Base-by-base conservation (phyloP, 345 rosid genomes). In the Litchi chinensis region DNA sequence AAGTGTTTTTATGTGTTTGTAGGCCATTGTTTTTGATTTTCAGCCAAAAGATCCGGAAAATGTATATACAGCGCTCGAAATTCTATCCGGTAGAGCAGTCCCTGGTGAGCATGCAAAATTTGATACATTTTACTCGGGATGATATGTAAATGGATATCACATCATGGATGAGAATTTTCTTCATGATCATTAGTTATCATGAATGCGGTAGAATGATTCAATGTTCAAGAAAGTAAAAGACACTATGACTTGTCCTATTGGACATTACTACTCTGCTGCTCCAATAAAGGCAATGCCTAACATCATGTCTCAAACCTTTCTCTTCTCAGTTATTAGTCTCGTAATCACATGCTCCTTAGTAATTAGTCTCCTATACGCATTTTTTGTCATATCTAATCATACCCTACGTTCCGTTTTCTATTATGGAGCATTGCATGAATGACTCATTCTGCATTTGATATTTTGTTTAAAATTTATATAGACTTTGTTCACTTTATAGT, bases 11-110 rank as follows among this genome's bases (percentile, higher is more conserved):
- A 63, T 63, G 19, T 59, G 5, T 76, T 15, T 76, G 68, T 22
- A 89, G 92, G 85, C 70, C 8, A 19, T 81, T 66, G 90, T 82
- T 68, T 91, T 82, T 26, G 90, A 88, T 86, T 91, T 89, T 81
- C 93, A 89, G 79, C 95, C 93, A 5, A 80, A 80, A 73, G 92
- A 89, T 72, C 93, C 95, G 32, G 92, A 88, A 78, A 82, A 86
- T 78, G 60, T 87, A 69, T 81, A 19, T 16, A 79, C 87, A 18
- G 92, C 91, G 7, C 79, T 91, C 44, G 91, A 87, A 56, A 92
- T 82, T 70, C 44, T 89, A 72, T 87, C 88, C 9, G 89, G 92
- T 8, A 75, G 82, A 89, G 69, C 90, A 46, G 78, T 87, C 12
- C 84, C 92, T 43, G 95, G 95, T 89, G 65, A 81, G 86, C 40